A percentile compares a stretch with the other conserved stretches of the same genome.
Evolutionary conservation across 2,329 filamentous ascomycete genomes (phyloP).

Genomic region (Gnomoniopsis smithogilvyi): DNA sequence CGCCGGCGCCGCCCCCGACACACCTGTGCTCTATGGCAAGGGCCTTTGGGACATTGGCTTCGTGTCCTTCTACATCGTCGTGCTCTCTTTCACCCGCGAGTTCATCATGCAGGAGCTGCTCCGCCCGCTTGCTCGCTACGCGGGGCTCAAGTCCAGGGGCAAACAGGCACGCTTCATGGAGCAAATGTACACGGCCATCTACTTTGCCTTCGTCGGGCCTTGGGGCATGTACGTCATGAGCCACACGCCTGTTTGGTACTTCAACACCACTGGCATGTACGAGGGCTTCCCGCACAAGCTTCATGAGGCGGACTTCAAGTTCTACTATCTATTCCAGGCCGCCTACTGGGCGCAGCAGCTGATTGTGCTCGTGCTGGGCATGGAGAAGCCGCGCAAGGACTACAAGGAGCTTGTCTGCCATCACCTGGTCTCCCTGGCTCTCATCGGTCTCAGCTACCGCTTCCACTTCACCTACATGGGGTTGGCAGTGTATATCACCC

Average conservation of each 20-base stretch:
- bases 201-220: conserved; percentile 80
- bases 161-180: conserved; percentile 96
- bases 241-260: conserved; percentile 90
- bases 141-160: conserved; percentile 65
- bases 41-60: conserved; percentile 84
- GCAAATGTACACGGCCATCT: conserved; percentile 89
- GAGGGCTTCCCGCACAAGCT: conserved; percentile 80
- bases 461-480: conserved; percentile 98
- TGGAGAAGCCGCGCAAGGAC: conserved; percentile 93
- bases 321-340: conserved; percentile 92
- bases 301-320: conserved; percentile 81
- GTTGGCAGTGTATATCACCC: conserved; percentile 87
- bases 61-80: conserved; percentile 82
- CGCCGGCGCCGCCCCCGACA: conserved; percentile 34
- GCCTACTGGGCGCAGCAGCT: conserved; percentile 96
- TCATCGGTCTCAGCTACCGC: conserved; percentile 85
- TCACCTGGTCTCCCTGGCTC: conserved; percentile 80
- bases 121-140: conserved; percentile 67
- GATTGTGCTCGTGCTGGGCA: conserved; percentile 78
- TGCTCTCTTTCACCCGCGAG: conserved; percentile 90
- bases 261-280: conserved; percentile 89
- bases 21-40: conserved; percentile 75
- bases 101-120: conserved; percentile 93
- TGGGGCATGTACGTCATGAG: conserved; percentile 89
- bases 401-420: conserved; percentile 91